Percentiles rank a stretch among this genome's conserved stretches.
Evolutionary conservation across 768 basidiomycete species (phyloP).

Genomic region (Fistulinella prunicolor): DNA sequence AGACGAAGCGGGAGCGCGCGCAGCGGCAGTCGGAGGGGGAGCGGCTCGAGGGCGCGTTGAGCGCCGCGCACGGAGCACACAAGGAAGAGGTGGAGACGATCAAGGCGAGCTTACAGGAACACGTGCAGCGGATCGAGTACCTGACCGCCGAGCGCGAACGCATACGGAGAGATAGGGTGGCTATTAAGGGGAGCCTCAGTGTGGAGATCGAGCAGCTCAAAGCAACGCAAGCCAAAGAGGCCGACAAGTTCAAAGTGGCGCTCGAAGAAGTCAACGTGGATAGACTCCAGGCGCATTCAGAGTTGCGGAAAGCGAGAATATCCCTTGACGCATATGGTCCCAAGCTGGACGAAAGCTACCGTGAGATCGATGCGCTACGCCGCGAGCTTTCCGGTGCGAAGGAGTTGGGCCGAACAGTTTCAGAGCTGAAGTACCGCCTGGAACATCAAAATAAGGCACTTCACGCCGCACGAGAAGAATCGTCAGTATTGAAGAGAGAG

Average conservation of each 20-base stretch:
- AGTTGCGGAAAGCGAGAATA: slow-evolving; percentile 20
- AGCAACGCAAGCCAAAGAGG: slow-evolving; percentile 11
- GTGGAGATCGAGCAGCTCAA: slow-evolving; percentile 25
- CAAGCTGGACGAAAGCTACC: slow-evolving; percentile 16
- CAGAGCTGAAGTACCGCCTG: slow-evolving; percentile 18
- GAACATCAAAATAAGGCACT: slow-evolving; percentile 22
- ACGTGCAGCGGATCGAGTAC: slow-evolving; percentile 18
- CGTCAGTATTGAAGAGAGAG: slow-evolving; percentile 26
- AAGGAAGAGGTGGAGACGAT: slow-evolving; percentile 17
- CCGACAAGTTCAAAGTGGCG: slow-evolving; percentile 13
- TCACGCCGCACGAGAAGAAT: slow-evolving; percentile 24
- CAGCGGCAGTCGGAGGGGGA: slow-evolving; percentile 12
- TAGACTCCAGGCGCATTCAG: slow-evolving; percentile 17
- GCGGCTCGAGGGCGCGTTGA: slow-evolving; percentile 13
- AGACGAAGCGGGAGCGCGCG: slow-evolving; percentile 7
- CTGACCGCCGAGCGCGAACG: slow-evolving; percentile 26
- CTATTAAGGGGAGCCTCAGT: slow-evolving; percentile 8
- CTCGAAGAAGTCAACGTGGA: slow-evolving; percentile 28
- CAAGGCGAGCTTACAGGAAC: slow-evolving; percentile 17
- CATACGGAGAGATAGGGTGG: slow-evolving; percentile 23
- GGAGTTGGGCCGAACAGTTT: slow-evolving; percentile 9
- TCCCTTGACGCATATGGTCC: slow-evolving; percentile 17
- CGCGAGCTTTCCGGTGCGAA: slow-evolving; percentile 12
- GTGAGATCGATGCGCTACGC: slow-evolving; percentile 18
- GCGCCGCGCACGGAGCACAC: background rate